These are phyloP conservation scores for Chalciporus sp. DNA, from an alignment of 1,284 basidiomycete genomes.

Conservation along the genomic window DNA sequence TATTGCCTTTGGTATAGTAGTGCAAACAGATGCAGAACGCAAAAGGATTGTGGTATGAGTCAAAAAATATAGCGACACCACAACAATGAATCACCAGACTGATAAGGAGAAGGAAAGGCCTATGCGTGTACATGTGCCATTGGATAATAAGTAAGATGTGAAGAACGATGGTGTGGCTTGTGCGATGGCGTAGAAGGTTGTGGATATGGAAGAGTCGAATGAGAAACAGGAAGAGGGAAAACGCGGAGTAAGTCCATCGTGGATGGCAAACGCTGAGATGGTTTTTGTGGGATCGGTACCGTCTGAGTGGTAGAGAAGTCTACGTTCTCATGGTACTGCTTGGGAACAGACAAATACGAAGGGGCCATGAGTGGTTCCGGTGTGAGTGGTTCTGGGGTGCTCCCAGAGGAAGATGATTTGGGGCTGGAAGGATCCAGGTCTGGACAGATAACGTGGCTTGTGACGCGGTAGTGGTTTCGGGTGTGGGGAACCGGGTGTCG, in stretches of 20 bases:
- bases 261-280: conserved; percentile 17
- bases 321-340: conserved; percentile 17
- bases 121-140: conserved; percentile 31
- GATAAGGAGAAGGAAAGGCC: not conserved
- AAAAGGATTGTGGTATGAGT: conserved; percentile 28
- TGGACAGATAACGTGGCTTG: conserved; percentile 24
- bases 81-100: conserved; percentile 10
- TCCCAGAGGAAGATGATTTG: conserved; percentile 37
- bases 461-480: conserved; percentile 20
- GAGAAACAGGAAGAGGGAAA: conserved; percentile 33
- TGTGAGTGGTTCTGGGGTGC: conserved; percentile 33
- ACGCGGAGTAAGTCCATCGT: conserved; percentile 37
- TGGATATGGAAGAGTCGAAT: conserved; percentile 4
- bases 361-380: conserved; percentile 24
- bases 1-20: too few relatives aligned
- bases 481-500: conserved; percentile 26
- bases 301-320: conserved; percentile 7
- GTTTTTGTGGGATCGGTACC: conserved; percentile 20
- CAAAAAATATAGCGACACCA: conserved; percentile 40
- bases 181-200: conserved; percentile 24
- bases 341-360: conserved; percentile 15
- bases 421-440: conserved; percentile 36
- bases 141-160: conserved; percentile 25
- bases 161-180: conserved; percentile 31
- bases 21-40: not conserved